Conservation (phyloP, 352 stramenopile species). For the Phytophthora vignae region DNA sequence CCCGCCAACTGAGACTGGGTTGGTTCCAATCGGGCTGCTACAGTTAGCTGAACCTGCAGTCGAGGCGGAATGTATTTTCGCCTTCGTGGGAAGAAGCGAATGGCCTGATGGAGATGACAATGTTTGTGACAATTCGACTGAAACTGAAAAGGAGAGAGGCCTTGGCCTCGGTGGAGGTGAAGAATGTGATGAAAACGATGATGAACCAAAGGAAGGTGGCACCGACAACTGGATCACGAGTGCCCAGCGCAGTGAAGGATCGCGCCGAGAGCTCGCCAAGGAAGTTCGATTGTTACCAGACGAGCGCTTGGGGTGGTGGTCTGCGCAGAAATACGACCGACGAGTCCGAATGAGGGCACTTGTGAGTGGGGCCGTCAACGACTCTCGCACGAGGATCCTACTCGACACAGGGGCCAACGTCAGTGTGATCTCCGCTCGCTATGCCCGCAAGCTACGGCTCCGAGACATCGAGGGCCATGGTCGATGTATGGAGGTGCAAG, state of each 20-base stretch:
- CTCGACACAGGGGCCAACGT: not conserved
- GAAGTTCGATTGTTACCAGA: no score
- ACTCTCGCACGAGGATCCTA: not conserved
- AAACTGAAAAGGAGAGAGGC: not conserved
- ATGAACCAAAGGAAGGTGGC: no score
- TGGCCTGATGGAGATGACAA: not conserved
- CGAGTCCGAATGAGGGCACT: not conserved
- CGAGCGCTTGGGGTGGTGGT: not conserved
- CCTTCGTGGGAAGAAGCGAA: not conserved
- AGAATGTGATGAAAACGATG: no score
- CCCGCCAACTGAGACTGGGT: conserved; percentile 5
- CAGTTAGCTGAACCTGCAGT: conserved; percentile 12
- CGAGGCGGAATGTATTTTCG: not conserved
- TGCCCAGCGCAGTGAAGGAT: no score
- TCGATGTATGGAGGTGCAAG: not conserved
- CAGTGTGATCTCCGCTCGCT: not conserved
- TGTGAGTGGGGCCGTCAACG: not conserved
- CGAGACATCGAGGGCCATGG: not conserved
- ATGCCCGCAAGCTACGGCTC: not conserved
- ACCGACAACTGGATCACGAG: no score
- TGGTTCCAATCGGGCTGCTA: conserved; percentile 8
- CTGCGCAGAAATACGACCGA: not conserved
- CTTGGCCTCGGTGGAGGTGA: no score
- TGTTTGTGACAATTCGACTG: not conserved
- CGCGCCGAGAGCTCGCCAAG: no score